These are phyloP conservation scores for Xylaria cubensis DNA, from an alignment of 495 filamentous ascomycete species.

Conservation along the genomic window DNA sequence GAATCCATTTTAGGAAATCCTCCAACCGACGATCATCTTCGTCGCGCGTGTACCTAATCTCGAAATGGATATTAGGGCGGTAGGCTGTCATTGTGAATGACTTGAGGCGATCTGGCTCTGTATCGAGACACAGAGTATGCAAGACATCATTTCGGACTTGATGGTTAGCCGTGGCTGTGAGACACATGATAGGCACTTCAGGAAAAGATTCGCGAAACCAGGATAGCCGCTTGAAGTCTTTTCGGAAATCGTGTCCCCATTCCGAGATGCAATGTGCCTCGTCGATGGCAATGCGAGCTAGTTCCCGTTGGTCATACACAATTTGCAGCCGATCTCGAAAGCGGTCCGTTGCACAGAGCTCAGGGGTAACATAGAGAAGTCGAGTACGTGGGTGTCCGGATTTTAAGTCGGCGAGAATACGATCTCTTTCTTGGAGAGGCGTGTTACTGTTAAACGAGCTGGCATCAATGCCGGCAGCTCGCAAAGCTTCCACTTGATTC, in stretches of 20 bases:
- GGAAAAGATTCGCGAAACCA: constrained; percentile 86
- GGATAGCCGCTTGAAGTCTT: constrained; percentile 83
- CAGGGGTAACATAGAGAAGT: constrained; percentile 92
- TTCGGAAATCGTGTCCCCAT: constrained; percentile 99
- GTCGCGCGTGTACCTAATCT: constrained; percentile 83
- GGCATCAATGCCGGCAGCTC: constrained; percentile 74
- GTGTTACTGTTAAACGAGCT: constrained; percentile 88
- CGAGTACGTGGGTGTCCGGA: constrained; percentile 85
- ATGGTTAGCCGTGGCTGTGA: constrained; percentile 88
- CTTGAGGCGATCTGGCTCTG: constrained; percentile 59
- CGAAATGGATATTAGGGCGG: constrained; percentile 88
- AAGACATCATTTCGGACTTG: constrained; percentile 83
- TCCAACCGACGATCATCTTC: constrained; percentile 73
- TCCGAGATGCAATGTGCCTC: constrained; percentile 97
- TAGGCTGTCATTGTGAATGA: constrained; percentile 81
- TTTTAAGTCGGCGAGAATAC: constrained; percentile 78
- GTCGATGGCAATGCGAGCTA: constrained; percentile 86
- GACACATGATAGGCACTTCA: constrained; percentile 83
- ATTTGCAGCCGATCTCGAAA: constrained; percentile 77
- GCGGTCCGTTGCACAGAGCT: constrained; percentile 77
- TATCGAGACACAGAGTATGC: constrained; percentile 69
- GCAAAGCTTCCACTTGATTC: constrained; percentile 87
- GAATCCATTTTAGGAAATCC: constrained; percentile 76
- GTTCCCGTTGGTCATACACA: constrained; percentile 81
- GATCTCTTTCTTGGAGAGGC: constrained; percentile 63